phyloP scores from a whole-genome alignment of 352 stramenopile species.

The Phytophthora sojae region DNA sequence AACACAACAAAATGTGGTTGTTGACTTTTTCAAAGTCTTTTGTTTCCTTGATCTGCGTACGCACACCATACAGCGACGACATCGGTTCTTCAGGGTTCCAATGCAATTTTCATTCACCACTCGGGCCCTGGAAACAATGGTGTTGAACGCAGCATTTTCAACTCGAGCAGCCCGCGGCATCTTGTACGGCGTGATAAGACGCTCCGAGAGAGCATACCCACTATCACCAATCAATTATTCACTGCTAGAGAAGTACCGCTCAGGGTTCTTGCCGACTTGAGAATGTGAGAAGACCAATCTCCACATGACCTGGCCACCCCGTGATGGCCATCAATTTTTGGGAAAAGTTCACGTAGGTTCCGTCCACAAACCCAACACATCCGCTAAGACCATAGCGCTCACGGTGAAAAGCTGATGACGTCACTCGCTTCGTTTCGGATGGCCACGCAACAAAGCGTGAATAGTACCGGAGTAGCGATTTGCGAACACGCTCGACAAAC shows the following conservation, averaged over 20 bases:
- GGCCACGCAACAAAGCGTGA: slow-evolving; percentile 4
- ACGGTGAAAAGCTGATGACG: slow-evolving; percentile 5
- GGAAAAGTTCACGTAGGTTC: neutral
- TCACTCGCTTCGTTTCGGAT: neutral
- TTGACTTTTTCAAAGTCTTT: slow-evolving; percentile 9
- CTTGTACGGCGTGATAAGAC: slow-evolving; percentile 5
- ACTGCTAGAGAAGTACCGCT: neutral
- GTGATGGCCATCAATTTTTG: slow-evolving; percentile 9
- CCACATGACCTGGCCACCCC: slow-evolving; percentile 12
- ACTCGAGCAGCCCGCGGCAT: neutral
- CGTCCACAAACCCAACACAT: slow-evolving; percentile 9
- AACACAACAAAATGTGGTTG: slow-evolving; percentile 8
- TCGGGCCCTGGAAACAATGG: neutral
- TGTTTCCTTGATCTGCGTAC: slow-evolving; percentile 10
- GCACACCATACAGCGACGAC: neutral
- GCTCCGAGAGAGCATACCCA: neutral
- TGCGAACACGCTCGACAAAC: neutral
- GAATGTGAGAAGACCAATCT: slow-evolving; percentile 4
- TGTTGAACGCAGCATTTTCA: neutral
- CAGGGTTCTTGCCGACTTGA: neutral
- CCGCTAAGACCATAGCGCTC: slow-evolving; percentile 2
- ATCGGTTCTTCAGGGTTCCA: slow-evolving; percentile 12
- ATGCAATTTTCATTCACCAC: slow-evolving; percentile 22
- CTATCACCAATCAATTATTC: slow-evolving; percentile 10
- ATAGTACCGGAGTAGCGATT: slow-evolving; percentile 3